Percentiles rank a stretch among this genome's conserved stretches.
Evolutionary conservation across 1,284 basidiomycete species (phyloP).

Genomic region (Rhizoctonia solani): DNA sequence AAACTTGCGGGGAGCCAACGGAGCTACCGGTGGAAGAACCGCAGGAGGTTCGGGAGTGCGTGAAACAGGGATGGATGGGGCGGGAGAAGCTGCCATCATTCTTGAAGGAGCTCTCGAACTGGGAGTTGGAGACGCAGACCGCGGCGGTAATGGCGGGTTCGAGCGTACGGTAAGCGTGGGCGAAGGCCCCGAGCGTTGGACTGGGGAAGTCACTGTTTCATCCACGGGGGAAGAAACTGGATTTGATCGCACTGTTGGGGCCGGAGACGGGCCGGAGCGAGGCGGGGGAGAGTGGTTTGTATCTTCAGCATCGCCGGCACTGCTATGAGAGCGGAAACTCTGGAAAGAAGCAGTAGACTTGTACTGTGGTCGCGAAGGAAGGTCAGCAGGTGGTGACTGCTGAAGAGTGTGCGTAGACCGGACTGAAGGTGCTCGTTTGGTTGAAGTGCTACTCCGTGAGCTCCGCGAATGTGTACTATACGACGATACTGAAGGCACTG

Average conservation of each 20-base stretch:
- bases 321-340: conserved; percentile 10
- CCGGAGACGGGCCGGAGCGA: conserved; percentile 9
- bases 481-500: conserved; percentile 26
- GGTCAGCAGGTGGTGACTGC: conserved; percentile 1
- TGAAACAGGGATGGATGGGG: conserved; percentile 42
- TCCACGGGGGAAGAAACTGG: conserved; percentile 4
- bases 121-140: conserved; percentile 37
- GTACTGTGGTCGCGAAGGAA: conserved; percentile 4
- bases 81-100: conserved; percentile 42
- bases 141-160: conserved; percentile 9
- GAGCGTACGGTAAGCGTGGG: background rate
- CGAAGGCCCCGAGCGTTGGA: conserved; percentile 16
- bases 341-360: conserved; percentile 20
- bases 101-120: conserved; percentile 36
- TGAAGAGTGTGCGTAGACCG: conserved; percentile 26
- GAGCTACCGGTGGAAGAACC: conserved; percentile 39
- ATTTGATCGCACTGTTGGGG: conserved; percentile 4
- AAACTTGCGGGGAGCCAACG: conserved; percentile 39
- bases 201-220: background rate
- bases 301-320: background rate
- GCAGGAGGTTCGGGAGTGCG: conserved; percentile 41
- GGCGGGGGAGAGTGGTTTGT: conserved; percentile 11
- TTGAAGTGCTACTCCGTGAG: conserved; percentile 33
- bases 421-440: conserved; percentile 13
- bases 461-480: conserved; percentile 24